Evolutionary conservation across 73 alveolate species (phyloP).

Genomic region (Breviolum minutum): DNA sequence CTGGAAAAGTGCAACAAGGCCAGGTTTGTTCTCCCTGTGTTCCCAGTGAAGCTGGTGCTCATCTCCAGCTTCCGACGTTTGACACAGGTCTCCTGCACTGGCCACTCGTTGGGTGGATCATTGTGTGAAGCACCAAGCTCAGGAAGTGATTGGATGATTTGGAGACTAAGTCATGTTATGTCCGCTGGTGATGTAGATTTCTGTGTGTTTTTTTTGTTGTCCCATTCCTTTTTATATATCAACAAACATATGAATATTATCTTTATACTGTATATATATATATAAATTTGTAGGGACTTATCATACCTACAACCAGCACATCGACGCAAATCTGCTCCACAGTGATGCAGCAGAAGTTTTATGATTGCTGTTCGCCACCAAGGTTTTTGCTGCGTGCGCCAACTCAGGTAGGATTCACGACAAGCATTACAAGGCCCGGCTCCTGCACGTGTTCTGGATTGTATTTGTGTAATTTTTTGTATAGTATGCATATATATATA

Average conservation of each 20-base stretch:
- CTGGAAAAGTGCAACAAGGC: constrained; percentile 81
- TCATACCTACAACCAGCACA: no score
- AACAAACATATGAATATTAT: no score
- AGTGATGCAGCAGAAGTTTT: no score
- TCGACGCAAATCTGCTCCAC: no score
- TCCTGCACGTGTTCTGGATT: no score
- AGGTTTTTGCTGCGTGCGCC: constrained; percentile 90
- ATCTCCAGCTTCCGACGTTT: neutral
- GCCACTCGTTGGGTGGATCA: constrained; percentile 88
- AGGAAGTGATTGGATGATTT: neutral
- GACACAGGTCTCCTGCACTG: constrained; percentile 62
- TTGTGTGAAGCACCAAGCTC: constrained; percentile 50
- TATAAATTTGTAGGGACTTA: no score
- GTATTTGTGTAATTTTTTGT: no score
- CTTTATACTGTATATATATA: no score
- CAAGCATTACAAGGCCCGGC: constrained; percentile 43
- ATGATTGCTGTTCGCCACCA: neutral
- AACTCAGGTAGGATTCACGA: constrained; percentile 3
- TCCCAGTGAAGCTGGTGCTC: neutral
- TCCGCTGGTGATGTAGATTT: neutral
- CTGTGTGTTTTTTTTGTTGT: no score
- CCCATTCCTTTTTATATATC: no score
- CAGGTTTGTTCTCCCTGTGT: neutral
- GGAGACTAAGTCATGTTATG: neutral
- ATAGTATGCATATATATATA: no score